A percentile compares a stretch with the other conserved stretches of the same genome.
Evolutionary conservation across 352 stramenopile species (phyloP).

Genomic region (Globisporangium apiculatum): DNA sequence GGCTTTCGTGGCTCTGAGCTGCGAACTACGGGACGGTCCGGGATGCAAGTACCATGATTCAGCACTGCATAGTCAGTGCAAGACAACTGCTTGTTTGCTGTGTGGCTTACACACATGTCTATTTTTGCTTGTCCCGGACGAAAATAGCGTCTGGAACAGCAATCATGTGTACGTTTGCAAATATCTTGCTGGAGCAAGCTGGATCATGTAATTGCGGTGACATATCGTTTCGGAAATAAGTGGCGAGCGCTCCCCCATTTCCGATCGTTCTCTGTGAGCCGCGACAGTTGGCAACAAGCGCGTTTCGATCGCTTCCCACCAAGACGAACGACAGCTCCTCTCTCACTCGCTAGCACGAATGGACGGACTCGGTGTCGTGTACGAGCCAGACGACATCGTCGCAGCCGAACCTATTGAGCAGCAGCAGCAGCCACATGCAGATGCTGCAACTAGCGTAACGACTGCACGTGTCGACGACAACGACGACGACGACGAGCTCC

Average conservation of each 20-base stretch:
- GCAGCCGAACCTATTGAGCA: slow-evolving; percentile 16
- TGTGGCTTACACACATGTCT: too few species aligned
- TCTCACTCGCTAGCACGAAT: slow-evolving; percentile 14
- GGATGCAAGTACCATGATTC: too few species aligned
- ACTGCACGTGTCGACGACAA: slow-evolving; percentile 5
- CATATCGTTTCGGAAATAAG: background rate
- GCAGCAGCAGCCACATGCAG: background rate
- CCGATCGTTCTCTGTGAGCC: too few species aligned
- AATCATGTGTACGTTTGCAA: too few species aligned
- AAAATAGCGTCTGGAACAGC: too few species aligned
- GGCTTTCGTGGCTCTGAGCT: too few species aligned
- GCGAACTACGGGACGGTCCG: too few species aligned
- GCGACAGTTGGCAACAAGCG: background rate
- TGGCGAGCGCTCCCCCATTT: background rate
- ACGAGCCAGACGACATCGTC: slow-evolving; percentile 63
- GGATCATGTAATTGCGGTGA: too few species aligned
- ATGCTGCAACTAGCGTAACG: slow-evolving; percentile 1
- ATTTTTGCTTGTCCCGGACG: too few species aligned
- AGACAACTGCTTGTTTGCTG: too few species aligned
- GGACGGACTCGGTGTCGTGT: slow-evolving; percentile 68
- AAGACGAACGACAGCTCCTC: background rate
- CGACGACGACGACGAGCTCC: slow-evolving; percentile 69
- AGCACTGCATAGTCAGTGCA: too few species aligned
- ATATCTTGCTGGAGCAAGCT: too few species aligned
- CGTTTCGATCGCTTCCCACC: background rate